Evolutionary conservation across 768 basidiomycete genomes (phyloP).

Genomic region (Fistulinella prunicolor): DNA sequence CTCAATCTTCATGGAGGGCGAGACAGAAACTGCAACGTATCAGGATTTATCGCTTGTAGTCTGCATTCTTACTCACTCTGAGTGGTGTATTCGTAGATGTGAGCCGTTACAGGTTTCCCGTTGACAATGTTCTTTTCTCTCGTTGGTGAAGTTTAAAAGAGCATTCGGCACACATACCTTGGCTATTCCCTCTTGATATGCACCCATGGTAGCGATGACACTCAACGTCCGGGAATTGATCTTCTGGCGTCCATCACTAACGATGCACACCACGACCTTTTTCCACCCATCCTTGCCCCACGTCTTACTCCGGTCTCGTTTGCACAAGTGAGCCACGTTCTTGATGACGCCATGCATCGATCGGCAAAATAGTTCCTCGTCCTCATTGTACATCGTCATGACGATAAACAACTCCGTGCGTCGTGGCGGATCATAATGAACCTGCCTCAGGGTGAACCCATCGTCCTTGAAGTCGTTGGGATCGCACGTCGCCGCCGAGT

Average conservation of each 20-base stretch:
- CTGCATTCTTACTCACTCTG: slow-evolving; percentile 51
- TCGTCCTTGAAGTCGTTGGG: slow-evolving; percentile 85
- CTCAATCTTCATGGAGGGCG: slow-evolving; percentile 77
- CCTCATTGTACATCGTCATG: slow-evolving; percentile 98
- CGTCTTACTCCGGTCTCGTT: slow-evolving; percentile 82
- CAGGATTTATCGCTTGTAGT: slow-evolving; percentile 1
- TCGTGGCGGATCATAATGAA: slow-evolving; percentile 87
- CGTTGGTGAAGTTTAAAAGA: slow-evolving; percentile 2
- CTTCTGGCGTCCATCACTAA: slow-evolving; percentile 82
- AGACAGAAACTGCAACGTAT: slow-evolving; percentile 62
- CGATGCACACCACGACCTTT: slow-evolving; percentile 93
- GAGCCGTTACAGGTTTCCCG: slow-evolving; percentile 78
- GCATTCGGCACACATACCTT: slow-evolving; percentile 47
- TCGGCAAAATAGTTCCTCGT: slow-evolving; percentile 85
- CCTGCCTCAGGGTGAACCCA: slow-evolving; percentile 85
- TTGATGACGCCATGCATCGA: slow-evolving; percentile 97
- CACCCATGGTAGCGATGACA: slow-evolving; percentile 90
- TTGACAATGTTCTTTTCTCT: slow-evolving; percentile 64
- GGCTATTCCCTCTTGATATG: slow-evolving; percentile 91
- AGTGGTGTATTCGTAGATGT: slow-evolving; percentile 93
- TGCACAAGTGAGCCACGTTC: slow-evolving; percentile 88
- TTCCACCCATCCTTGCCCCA: slow-evolving; percentile 99
- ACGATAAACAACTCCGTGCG: slow-evolving; percentile 95
- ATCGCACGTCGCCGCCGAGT: slow-evolving; percentile 93
- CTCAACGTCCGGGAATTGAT: slow-evolving; percentile 81